These are phyloP conservation scores for Keithomyces neogunnii DNA, from an alignment of 2,329 filamentous ascomycete species.

Conservation along the genomic window DNA sequence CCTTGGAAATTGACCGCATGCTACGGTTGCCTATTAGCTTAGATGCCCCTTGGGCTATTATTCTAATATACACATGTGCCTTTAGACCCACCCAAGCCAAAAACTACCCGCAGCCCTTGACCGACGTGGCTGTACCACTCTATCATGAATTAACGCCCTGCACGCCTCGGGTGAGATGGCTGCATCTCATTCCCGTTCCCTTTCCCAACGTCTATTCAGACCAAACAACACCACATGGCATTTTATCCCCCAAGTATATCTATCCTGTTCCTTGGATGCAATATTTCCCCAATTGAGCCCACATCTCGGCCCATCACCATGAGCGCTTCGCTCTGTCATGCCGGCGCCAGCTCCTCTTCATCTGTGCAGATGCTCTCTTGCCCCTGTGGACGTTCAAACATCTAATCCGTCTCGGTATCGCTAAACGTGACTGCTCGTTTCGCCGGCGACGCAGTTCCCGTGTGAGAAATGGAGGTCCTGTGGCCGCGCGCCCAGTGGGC, in stretches of 20 bases:
- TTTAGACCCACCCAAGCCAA: conserved; percentile 1
- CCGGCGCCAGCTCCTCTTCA: conserved; percentile 2
- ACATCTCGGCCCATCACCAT: no score
- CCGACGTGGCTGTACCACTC: conserved; percentile 15
- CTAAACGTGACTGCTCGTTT: conserved; percentile 29
- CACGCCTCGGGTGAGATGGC: conserved; percentile 3
- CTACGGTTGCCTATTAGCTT: neutral
- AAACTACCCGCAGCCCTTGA: neutral
- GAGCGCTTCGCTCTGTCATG: neutral
- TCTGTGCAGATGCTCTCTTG: no score
- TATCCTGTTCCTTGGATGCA: neutral
- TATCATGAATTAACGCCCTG: conserved; percentile 19
- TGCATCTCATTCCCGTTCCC: neutral
- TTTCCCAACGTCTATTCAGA: neutral
- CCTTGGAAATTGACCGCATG: neutral
- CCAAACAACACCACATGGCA: neutral
- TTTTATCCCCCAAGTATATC: neutral
- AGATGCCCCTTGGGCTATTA: neutral
- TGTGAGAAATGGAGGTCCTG: conserved; percentile 12
- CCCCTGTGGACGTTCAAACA: neutral
- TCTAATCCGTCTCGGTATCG: conserved; percentile 23
- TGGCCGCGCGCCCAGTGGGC: conserved; percentile 21
- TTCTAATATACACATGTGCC: conserved; percentile 5
- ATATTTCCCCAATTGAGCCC: no score
- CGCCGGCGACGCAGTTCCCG: conserved; percentile 27